A percentile compares a stretch with the other conserved stretches of the same genome.
These are phyloP conservation scores for Fulvia fulva DNA, from an alignment of 2,329 filamentous ascomycete genomes.

Conservation along the genomic window DNA sequence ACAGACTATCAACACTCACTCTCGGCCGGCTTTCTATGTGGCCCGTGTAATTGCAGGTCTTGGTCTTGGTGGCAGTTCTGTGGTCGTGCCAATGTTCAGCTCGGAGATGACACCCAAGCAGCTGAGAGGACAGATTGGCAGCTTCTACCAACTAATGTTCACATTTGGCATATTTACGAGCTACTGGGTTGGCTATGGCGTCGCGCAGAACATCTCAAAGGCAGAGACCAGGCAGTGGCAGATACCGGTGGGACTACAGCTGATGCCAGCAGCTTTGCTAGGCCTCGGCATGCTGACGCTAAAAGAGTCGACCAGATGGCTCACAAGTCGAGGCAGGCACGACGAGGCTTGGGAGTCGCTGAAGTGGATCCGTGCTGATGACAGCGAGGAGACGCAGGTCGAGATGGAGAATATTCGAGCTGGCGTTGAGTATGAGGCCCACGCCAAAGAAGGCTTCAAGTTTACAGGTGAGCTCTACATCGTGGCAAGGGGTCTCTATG, in stretches of 20 bases:
- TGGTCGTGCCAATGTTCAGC: constrained; percentile 41
- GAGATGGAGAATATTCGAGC: constrained; percentile 52
- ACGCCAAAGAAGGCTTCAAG: constrained; percentile 34
- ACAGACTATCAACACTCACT: constrained; percentile 45
- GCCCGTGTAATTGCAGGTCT: constrained; percentile 47
- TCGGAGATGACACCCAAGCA: constrained; percentile 43
- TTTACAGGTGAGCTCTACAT: constrained; percentile 5
- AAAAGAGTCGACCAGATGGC: constrained; percentile 50
- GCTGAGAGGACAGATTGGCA: constrained; percentile 47
- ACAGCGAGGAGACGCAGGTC: constrained; percentile 32
- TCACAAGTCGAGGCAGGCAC: constrained; percentile 44
- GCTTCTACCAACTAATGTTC: constrained; percentile 52
- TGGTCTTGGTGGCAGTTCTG: constrained; percentile 47
- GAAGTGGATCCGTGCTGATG: constrained; percentile 49
- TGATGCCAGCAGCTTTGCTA: constrained; percentile 46
- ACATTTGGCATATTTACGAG: constrained; percentile 48
- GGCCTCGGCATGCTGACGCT: constrained; percentile 48
- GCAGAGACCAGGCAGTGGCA: constrained; percentile 49
- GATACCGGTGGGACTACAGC: constrained; percentile 52
- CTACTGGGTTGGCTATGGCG: constrained; percentile 53
- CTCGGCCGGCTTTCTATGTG: constrained; percentile 42
- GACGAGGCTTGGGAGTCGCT: constrained; percentile 48
- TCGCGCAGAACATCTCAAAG: constrained; percentile 35
- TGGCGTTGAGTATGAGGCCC: constrained; percentile 45
- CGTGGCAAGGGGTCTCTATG: not conserved